Evolutionary conservation across 2,329 filamentous ascomycete species (phyloP), one percentile per base, ranked within the genome.

Genomic region (Mycosphaerelloides madeirae): DNA sequence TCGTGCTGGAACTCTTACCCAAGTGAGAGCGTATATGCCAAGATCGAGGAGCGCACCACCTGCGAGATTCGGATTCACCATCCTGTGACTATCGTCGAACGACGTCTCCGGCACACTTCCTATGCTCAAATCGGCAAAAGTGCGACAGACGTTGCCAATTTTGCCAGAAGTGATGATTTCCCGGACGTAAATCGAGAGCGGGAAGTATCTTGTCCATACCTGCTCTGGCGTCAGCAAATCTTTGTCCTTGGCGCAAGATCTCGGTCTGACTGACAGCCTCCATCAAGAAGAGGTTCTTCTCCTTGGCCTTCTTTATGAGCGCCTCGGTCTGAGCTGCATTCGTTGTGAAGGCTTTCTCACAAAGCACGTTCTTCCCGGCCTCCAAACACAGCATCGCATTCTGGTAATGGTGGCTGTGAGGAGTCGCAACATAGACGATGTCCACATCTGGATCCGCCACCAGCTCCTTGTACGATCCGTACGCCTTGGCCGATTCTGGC

Each of bases 381-480:
- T 87, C 78, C 31, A 95, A 75, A 33, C 83, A 85, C n/a, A 94
- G 77, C 79, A 89, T 87, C 52, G 81, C 79, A 68, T 95, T 91
- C 66, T 94, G 87, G 72, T 90, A 95, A 72, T 95, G 89, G 66
- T 95, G 89, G 58, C 85, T 90, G 71, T 95, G 89, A 13, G 89
- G 89, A 3, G 89, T 95, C 18, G 87, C 88, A 44, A 95, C 80
- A 67, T 95, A 95, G 68, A 95, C 70, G 57, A 94, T 86, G 65
- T 95, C 86, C 54, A 95, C 78, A 58, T 87, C 78, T 6, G 83
- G 72, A 63, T 95, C 87, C 39, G 78, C 77, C 19, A 91, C 87
- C 20, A 95, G 78, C 63, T 89, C 85, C 50, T 82, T 76, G 68
- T 95, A 95, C 9, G 83, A 87, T 47, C 84, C 86, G 63, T 95